A percentile compares a stretch with the other conserved stretches of the same genome.
These are phyloP conservation scores for Penicillium decumbens DNA, from an alignment of 2,329 filamentous ascomycete species.

Conservation along the genomic window DNA sequence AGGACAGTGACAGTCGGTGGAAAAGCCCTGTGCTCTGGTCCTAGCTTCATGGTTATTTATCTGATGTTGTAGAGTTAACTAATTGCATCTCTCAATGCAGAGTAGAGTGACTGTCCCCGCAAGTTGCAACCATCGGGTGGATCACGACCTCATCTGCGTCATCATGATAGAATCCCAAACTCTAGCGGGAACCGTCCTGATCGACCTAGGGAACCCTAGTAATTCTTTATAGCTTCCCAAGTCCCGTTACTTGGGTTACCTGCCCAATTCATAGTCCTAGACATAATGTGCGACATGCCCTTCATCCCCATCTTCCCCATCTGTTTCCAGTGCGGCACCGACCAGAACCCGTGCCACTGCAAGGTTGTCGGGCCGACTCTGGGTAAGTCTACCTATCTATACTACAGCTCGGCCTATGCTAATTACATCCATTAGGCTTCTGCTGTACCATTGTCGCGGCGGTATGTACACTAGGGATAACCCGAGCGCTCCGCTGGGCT, in stretches of 20 bases:
- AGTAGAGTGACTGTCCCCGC: too few relatives aligned
- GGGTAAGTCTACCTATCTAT: slow-evolving; percentile 32
- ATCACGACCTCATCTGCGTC: slow-evolving; percentile 21
- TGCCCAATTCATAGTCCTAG: not conserved
- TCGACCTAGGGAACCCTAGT: not conserved
- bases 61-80: too few relatives aligned
- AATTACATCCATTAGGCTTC: slow-evolving; percentile 34
- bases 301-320: slow-evolving; percentile 49
- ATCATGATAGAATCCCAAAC: slow-evolving; percentile 22
- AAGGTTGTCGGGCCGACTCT: slow-evolving; percentile 55
- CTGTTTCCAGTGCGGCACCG: slow-evolving; percentile 54
- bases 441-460: slow-evolving; percentile 47
- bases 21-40: too few relatives aligned
- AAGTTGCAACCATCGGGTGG: slow-evolving; percentile 5
- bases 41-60: too few relatives aligned
- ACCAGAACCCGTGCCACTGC: slow-evolving; percentile 56
- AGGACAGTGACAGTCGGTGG: too few relatives aligned
- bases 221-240: not conserved
- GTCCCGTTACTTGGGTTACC: not conserved
- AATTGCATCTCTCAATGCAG: too few relatives aligned
- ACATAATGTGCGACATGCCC: slow-evolving; percentile 36
- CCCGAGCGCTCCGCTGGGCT: not conserved
- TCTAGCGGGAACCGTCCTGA: not conserved
- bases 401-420: not conserved
- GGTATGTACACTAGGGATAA: slow-evolving; percentile 35